Evolutionary conservation across 352 stramenopile genomes (phyloP), one percentile per base, ranked within the genome.

Genomic region (Bremia lactucae): DNA sequence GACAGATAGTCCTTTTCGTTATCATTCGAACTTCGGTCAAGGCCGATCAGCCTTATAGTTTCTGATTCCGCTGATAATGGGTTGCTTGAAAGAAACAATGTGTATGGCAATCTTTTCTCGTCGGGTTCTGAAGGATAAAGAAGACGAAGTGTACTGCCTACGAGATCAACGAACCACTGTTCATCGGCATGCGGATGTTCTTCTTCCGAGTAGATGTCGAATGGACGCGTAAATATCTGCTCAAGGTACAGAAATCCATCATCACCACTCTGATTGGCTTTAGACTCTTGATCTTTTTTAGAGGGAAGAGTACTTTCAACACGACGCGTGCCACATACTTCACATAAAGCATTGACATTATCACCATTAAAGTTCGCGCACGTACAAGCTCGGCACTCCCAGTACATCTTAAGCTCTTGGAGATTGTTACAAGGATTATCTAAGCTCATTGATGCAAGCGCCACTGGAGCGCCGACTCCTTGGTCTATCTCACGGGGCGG

Each of bases 291-390:
- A 9, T 49, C 25, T 25, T 49, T 13, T 36, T 39, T 44, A 11
- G 51, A 18, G 13, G 57, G 41, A 4, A 53, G 56, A 8, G 45
- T 38, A 42, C 38, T 56, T 20, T 31, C 44, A 43, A 74, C 26
- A 33, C 51, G 62, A 25, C 74, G 57, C 11, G 78, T 85, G 2
- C 68, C 69, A 40, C 81, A 93, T 4, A 93, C 81, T 13, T 91
- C 71, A 36, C 81, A 93, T 2, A 60, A 68, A 9, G 81, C 73
- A 36, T 72, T 75, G 9, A 72, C 71, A 36, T 87, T 83, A 41
- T 93, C 77, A 16, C 80, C 80, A 36, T 93, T 93, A 28, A 89
- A 89, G 42, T 93, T 93, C 9, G 79, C 72, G 47, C 68, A 90
- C 7, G 81, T 93, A 40, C 81, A 93, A 6, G 81, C 72, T 9